phyloP scores from a whole-genome alignment of 73 alveolate genomes.

The Paramecium octaurelia region DNA sequence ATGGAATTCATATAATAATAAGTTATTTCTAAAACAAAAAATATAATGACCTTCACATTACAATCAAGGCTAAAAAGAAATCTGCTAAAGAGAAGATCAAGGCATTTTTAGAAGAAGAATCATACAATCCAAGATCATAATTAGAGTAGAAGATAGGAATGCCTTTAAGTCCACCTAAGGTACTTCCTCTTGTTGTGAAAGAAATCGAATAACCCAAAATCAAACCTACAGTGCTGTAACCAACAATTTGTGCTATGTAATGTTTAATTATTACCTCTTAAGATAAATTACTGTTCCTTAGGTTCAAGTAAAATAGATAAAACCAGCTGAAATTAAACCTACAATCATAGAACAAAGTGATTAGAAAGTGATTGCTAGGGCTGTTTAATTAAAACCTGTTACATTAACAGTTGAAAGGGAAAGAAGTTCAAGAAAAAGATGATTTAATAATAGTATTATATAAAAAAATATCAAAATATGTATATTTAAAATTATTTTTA shows the following conservation, averaged over 20 bases:
- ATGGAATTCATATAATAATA: neutral
- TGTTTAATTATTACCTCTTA: neutral
- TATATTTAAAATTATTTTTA: neutral
- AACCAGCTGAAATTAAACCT: neutral
- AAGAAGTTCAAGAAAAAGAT: constrained; percentile 14
- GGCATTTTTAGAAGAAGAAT: neutral
- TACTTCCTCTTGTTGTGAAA: neutral
- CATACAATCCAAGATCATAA: neutral
- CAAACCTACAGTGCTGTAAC: neutral
- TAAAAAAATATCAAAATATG: neutral
- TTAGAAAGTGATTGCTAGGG: neutral
- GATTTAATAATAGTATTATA: neutral
- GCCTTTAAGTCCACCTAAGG: neutral
- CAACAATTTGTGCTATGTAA: neutral
- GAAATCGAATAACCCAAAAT: constrained; percentile 1
- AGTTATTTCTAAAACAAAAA: neutral
- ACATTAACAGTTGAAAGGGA: neutral
- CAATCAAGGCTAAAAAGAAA: neutral
- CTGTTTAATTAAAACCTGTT: constrained; percentile 26
- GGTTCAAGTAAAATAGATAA: neutral
- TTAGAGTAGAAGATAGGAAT: constrained; percentile 22
- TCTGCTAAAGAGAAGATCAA: neutral
- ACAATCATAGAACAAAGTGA: neutral
- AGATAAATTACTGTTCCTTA: neutral
- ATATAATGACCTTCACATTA: neutral